Evolutionary conservation across 345 rosid genomes (phyloP).

Genomic region (Ailanthus altissimus): DNA sequence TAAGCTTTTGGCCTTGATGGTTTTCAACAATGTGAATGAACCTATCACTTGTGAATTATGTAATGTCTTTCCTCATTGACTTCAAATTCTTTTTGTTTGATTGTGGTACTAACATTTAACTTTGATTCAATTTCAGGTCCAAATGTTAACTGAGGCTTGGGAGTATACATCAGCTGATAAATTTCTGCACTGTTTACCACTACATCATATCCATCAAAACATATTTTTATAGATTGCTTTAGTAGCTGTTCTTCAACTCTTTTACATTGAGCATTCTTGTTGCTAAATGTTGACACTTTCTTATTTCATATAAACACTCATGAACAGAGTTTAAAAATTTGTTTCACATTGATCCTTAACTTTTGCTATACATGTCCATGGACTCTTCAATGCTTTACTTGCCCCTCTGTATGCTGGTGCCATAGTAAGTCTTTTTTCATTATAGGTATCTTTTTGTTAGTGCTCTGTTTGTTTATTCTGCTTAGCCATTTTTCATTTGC

Average conservation of each 20-base stretch:
- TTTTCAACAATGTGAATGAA: conserved; percentile 8
- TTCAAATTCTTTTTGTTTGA: conserved; percentile 6
- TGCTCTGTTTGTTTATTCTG: not conserved
- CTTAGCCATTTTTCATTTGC: not conserved
- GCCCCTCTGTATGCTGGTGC: conserved; percentile 87
- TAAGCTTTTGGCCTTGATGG: not conserved
- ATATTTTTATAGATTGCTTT: conserved; percentile 1
- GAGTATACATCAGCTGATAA: conserved; percentile 78
- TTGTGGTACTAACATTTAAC: conserved; percentile 18
- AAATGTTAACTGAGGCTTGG: conserved; percentile 87
- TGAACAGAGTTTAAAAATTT: conserved; percentile 7
- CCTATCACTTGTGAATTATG: not conserved
- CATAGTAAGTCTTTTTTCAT: conserved; percentile 46
- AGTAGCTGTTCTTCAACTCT: conserved; percentile 2
- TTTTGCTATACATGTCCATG: conserved; percentile 71
- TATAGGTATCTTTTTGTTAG: not conserved
- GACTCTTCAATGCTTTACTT: conserved; percentile 86
- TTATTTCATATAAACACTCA: conserved; percentile 1
- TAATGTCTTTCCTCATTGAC: conserved; percentile 6
- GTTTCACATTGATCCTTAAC: conserved; percentile 49
- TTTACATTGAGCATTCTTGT: conserved; percentile 11
- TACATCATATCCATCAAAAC: conserved; percentile 76
- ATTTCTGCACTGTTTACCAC: conserved; percentile 90
- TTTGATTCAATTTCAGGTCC: conserved; percentile 58
- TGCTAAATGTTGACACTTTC: conserved; percentile 18